Base-by-base conservation (phyloP, 2,329 filamentous ascomycete species). In the Neophaeococcomyces mojaviensis region DNA sequence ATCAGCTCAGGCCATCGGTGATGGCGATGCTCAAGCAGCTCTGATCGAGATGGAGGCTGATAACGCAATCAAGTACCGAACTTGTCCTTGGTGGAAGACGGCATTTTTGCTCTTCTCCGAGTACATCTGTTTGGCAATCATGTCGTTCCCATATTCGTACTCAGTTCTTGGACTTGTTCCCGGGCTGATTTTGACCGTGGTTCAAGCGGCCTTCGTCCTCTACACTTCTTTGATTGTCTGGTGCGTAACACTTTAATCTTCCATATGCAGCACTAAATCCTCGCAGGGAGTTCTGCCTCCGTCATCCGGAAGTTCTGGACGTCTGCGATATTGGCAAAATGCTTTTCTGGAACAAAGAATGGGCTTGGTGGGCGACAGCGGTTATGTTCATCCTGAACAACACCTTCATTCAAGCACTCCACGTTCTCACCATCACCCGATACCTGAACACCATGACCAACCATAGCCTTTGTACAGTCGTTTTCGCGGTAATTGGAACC, bases 121-220 rank as follows among this genome's bases (percentile, higher is more conserved):
- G 71, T 96, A 96, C 64, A 96, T 96, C 49, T 94, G 88, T 63
- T 69, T 96, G 66, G 78, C 78, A 18, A 95, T 95, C 61, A 95
- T 96, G 88, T 94, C 86, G 41, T 96, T 96, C 57, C 89, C 89
- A 0, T 94, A 86, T 76, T 94, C 88, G 0, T 96, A 96, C 66
- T 86, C 87, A 35, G 70, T 90, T 22, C 77, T 96, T 6, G 89
- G 89, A 6, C 75, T 96, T 13, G 86, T 95, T 1, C 88, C 89
- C 0, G 88, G 86, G 19, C 65, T 96, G 44, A 90, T 95, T 51
- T 62, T 94, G 61, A 95, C 89, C 0, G 73, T 85, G 2, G 77
- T 90, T 24, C 77, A 94, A 48, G 88, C 89, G 20, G 75, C 69
- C 4, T 65, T 89, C 15, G 89, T 96, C 1, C 71, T 94, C 4